These are phyloP conservation scores for Colletotrichum tabaci DNA, from an alignment of 2,329 filamentous ascomycete genomes.

Conservation along the genomic window DNA sequence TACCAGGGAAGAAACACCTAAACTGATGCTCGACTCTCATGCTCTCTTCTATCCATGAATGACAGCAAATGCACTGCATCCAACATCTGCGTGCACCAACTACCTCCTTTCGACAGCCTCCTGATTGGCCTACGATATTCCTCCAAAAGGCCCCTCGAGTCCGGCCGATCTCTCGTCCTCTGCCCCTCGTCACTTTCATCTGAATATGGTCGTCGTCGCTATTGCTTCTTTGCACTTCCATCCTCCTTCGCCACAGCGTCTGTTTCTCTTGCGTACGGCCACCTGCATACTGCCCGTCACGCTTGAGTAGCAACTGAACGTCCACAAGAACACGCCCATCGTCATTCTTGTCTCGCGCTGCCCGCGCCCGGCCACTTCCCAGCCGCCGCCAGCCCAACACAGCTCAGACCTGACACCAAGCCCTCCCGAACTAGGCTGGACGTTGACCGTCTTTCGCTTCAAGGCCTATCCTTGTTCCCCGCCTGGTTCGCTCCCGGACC, in stretches of 20 bases:
- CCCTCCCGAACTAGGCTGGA: conserved; percentile 30
- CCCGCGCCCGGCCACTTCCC: conserved; percentile 30
- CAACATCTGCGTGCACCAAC: conserved; percentile 16
- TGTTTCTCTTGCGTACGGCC: conserved; percentile 35
- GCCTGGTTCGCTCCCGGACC: conserved; percentile 37
- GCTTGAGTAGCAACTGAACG: conserved; percentile 32
- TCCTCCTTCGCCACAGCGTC: conserved; percentile 35
- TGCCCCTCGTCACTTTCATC: conserved; percentile 25
- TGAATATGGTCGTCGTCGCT: conserved; percentile 40
- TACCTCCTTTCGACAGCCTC: conserved; percentile 13
- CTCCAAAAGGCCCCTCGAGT: conserved; percentile 37
- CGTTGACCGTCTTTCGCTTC: conserved; percentile 44
- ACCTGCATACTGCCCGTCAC: conserved; percentile 37
- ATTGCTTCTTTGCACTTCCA: conserved; percentile 33
- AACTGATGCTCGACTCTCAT: conserved; percentile 12
- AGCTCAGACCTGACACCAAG: conserved; percentile 36
- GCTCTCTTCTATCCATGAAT: conserved; percentile 10
- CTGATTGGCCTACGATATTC: conserved; percentile 15
- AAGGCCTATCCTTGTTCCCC: conserved; percentile 42
- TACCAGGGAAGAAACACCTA: conserved; percentile 5
- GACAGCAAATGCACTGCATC: conserved; percentile 30
- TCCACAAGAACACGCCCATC: conserved; percentile 29
- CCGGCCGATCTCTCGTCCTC: conserved; percentile 17
- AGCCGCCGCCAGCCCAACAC: conserved; percentile 37
- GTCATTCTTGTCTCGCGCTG: conserved; percentile 39